These are phyloP conservation scores for Sarcodon aspratus DNA, from an alignment of 768 basidiomycete species.

Conservation along the genomic window DNA sequence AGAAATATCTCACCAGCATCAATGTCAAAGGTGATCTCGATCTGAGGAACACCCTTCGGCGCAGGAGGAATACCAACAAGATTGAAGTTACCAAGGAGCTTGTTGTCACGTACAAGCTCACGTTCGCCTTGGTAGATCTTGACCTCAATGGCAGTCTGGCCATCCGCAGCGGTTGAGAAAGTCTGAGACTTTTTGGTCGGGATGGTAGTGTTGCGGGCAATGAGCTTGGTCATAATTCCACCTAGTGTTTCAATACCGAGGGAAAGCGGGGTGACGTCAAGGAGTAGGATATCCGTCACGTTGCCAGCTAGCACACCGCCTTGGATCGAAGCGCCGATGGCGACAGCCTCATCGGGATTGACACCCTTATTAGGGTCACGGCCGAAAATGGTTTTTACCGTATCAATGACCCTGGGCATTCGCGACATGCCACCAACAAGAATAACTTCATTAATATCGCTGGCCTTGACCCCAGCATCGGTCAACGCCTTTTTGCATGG, in stretches of 20 bases:
- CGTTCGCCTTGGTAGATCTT: conserved; percentile 99
- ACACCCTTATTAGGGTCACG: conserved; percentile 98
- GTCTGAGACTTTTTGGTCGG: conserved; percentile 99
- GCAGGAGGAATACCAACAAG: conserved; percentile 92
- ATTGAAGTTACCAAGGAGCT: conserved; percentile 98
- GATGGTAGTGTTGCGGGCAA: conserved; percentile 97
- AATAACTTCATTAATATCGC: conserved; percentile 93
- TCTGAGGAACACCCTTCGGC: conserved; percentile 66
- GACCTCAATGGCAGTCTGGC: conserved; percentile 99
- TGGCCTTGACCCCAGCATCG: conserved; percentile 89
- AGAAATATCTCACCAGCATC: conserved; percentile 59
- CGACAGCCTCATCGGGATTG: conserved; percentile 98
- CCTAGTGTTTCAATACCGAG: conserved; percentile 97
- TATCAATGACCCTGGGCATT: conserved; percentile 92
- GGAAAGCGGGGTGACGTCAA: conserved; percentile 94
- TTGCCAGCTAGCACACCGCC: conserved; percentile 96
- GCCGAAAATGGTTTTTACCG: conserved; percentile 89
- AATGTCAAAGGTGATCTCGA: conserved; percentile 90
- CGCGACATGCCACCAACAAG: conserved; percentile 98
- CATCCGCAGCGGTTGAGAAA: conserved; percentile 98
- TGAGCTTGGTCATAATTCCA: conserved; percentile 99
- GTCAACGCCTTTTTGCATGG: conserved; percentile 96
- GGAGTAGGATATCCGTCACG: conserved; percentile 89
- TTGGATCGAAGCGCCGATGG: conserved; percentile 96
- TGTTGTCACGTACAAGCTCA: conserved; percentile 97